Evolutionary conservation across 2,329 filamentous ascomycete genomes (phyloP).

Genomic region (Talaromyces islandicus): DNA sequence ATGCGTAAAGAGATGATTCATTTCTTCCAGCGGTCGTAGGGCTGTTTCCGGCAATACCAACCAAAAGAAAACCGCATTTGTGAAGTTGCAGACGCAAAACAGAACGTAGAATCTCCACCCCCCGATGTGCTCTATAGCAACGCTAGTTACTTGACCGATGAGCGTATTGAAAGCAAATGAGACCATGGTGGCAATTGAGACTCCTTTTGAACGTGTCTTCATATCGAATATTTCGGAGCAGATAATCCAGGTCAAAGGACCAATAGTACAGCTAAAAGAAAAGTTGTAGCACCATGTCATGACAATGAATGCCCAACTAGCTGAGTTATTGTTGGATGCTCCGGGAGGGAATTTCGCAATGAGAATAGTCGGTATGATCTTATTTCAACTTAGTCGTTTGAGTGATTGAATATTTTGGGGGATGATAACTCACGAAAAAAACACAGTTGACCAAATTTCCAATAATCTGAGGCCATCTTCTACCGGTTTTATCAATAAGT

Average conservation of each 20-base stretch:
- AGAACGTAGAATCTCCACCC: conserved; percentile 55
- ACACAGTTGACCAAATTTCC: conserved; percentile 65
- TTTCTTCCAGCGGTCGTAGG: conserved; percentile 59
- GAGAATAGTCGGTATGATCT: neutral
- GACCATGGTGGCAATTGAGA: conserved; percentile 67
- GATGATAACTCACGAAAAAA: conserved; percentile 56
- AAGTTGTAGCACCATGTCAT: conserved; percentile 78
- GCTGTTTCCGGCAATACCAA: conserved; percentile 61
- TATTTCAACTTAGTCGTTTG: conserved; percentile 28
- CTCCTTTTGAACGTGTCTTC: conserved; percentile 66
- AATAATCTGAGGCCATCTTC: conserved; percentile 64
- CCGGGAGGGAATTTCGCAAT: conserved; percentile 12
- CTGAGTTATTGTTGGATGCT: conserved; percentile 39
- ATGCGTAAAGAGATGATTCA: conserved; percentile 61
- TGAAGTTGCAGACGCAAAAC: conserved; percentile 63
- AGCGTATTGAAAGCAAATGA: conserved; percentile 72
- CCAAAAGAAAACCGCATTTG: conserved; percentile 64
- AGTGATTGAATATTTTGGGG: conserved; percentile 35
- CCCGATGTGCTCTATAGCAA: conserved; percentile 51
- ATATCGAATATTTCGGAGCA: conserved; percentile 71
- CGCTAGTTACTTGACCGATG: conserved; percentile 63
- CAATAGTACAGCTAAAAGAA: conserved; percentile 65
- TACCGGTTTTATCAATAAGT: conserved; percentile 60
- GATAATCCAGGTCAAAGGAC: conserved; percentile 58
- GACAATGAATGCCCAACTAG: conserved; percentile 68